Conservation (phyloP, 257 asterid genomes). For the Rhazya stricta region DNA sequence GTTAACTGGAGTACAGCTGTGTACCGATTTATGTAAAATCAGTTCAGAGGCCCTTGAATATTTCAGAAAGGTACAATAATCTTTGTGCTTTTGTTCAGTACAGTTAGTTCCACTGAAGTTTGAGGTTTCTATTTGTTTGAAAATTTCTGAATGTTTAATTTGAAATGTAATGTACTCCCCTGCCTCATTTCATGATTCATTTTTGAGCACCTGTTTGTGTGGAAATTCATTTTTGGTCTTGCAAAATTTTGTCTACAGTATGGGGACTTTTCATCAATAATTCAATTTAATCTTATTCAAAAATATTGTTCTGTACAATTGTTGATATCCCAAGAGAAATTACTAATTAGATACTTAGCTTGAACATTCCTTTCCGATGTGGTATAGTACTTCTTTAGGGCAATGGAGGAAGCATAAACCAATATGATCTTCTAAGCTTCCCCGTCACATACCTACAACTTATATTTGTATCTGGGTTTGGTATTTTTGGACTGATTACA, state of each 20-base stretch:
- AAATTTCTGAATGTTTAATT: not conserved
- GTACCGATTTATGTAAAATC: conserved; percentile 76
- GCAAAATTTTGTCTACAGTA: too few species aligned
- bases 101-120: not conserved
- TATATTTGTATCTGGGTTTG: not conserved
- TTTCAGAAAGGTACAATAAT: conserved; percentile 62
- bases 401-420: not conserved
- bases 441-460: not conserved
- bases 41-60: conserved; percentile 85
- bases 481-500: not conserved
- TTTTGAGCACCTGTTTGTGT: not conserved
- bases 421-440: not conserved
- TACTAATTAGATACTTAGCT: not conserved
- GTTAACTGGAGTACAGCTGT: conserved; percentile 86
- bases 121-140: not conserved
- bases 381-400: not conserved
- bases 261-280: not conserved
- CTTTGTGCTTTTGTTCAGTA: not conserved
- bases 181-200: not conserved
- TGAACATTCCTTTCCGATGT: not conserved
- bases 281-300: not conserved
- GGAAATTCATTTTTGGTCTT: not conserved
- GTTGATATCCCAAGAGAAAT: not conserved
- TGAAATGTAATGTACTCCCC: not conserved
- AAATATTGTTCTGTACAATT: too few species aligned